Conservation (phyloP, 116 monocot species). For the Trichopus zeylanicus region DNA sequence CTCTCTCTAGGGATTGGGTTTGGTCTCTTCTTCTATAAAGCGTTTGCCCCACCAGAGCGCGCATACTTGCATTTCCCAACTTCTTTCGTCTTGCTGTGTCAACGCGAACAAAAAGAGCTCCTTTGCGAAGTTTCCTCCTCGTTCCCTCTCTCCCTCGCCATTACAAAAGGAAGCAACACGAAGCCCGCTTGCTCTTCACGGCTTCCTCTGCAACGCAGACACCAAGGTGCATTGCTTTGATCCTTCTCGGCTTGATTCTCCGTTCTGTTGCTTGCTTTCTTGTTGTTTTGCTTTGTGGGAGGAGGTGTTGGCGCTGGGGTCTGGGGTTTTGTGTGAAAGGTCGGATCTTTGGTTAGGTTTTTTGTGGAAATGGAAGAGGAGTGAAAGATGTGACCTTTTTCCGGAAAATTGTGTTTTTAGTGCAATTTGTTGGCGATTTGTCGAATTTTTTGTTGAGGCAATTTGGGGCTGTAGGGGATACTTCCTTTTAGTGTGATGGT, state of each 20-base stretch:
- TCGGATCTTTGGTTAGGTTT: not conserved
- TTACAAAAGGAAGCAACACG: not conserved
- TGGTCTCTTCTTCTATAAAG: constrained; percentile 4
- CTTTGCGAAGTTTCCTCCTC: constrained; percentile 44
- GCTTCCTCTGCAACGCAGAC: not conserved
- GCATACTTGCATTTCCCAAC: not conserved
- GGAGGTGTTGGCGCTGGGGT: not conserved
- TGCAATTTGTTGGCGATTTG: no score
- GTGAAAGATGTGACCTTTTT: not conserved
- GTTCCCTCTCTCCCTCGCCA: not conserved
- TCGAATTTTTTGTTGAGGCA: no score
- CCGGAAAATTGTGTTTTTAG: no score
- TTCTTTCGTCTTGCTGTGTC: constrained; percentile 17
- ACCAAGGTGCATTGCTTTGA: not conserved
- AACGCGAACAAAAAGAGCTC: constrained; percentile 51
- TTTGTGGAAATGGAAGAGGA: not conserved
- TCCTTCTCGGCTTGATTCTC: not conserved
- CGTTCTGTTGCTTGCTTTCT: not conserved
- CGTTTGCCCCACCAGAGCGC: constrained; percentile 3
- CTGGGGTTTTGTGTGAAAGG: not conserved
- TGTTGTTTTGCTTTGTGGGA: not conserved
- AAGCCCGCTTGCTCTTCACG: not conserved
- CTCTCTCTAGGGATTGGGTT: not conserved
- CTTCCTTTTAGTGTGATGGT: not conserved
- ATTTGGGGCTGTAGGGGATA: not conserved